Percentiles rank a stretch among this genome's conserved stretches.
These are phyloP conservation scores for Arthrobotrys conoides DNA, from an alignment of 2,329 filamentous ascomycete genomes.

Conservation along the genomic window DNA sequence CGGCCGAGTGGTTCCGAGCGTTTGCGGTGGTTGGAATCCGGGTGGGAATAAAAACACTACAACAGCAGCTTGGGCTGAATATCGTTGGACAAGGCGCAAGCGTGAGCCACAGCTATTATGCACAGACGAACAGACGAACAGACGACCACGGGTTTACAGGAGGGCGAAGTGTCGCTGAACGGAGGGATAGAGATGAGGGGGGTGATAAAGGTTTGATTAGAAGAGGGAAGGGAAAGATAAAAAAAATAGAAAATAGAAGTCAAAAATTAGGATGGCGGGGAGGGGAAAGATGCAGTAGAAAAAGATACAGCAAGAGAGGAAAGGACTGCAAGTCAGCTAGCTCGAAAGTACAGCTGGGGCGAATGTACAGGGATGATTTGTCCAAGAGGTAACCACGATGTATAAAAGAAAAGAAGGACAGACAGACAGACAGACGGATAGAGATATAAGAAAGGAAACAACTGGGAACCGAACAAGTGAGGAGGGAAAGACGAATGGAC, in stretches of 20 bases:
- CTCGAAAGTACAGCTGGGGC: constrained; percentile 57
- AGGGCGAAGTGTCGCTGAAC: constrained; percentile 31
- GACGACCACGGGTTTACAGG: constrained; percentile 34
- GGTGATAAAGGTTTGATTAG: constrained; percentile 36
- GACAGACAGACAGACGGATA: background rate
- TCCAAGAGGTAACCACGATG: constrained; percentile 58
- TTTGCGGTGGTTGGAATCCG: constrained; percentile 42
- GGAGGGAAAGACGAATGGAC: constrained; percentile 52
- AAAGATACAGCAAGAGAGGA: constrained; percentile 52
- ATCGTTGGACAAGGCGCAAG: constrained; percentile 60
- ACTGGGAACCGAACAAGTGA: constrained; percentile 55
- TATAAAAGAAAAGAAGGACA: constrained; percentile 13
- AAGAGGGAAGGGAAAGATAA: background rate
- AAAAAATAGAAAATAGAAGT: constrained; percentile 7
- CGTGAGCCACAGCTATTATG: constrained; percentile 55
- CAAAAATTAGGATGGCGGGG: constrained; percentile 58
- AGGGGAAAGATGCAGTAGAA: constrained; percentile 48
- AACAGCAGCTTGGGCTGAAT: constrained; percentile 54
- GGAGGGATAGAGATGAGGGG: constrained; percentile 37
- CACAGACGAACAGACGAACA: constrained; percentile 43
- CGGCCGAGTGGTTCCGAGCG: constrained; percentile 70
- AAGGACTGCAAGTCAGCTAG: constrained; percentile 54
- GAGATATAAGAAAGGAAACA: constrained; percentile 14
- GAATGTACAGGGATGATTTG: constrained; percentile 61
- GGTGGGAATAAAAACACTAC: constrained; percentile 39